phyloP scores from a whole-genome alignment of 31 red algal species.

The Porphyra umbilicalis region DNA sequence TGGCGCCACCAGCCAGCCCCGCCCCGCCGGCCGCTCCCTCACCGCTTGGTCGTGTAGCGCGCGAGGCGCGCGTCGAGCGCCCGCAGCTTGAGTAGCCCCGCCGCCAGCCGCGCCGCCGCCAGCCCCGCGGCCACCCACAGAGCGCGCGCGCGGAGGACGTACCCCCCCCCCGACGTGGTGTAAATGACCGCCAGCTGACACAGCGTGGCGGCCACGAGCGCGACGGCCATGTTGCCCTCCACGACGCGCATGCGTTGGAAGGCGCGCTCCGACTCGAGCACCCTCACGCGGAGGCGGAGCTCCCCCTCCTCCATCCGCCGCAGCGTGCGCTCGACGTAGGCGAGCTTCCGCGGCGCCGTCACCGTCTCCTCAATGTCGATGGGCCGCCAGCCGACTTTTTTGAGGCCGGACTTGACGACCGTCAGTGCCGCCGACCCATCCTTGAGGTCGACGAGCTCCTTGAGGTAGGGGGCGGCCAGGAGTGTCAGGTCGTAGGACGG shows the following conservation, averaged over 20 bases:
- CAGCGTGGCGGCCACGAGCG: slow-evolving; percentile 31
- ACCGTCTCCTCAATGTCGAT: slow-evolving; percentile 50
- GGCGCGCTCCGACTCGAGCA: slow-evolving; percentile 65
- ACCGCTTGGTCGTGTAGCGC: slow-evolving; percentile 14
- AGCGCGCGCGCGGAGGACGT: slow-evolving; percentile 39
- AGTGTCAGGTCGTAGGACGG: slow-evolving; percentile 73
- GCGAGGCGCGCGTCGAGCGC: slow-evolving; percentile 27
- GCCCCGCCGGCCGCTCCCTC: neutral
- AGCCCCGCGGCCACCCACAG: slow-evolving; percentile 45
- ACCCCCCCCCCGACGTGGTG: slow-evolving; percentile 31
- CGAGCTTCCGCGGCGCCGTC: slow-evolving; percentile 58
- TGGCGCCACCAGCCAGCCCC: too few species aligned
- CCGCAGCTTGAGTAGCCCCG: slow-evolving; percentile 40
- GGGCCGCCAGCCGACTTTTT: slow-evolving; percentile 50
- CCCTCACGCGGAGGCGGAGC: slow-evolving; percentile 59
- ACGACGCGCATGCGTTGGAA: slow-evolving; percentile 48
- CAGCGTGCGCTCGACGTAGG: slow-evolving; percentile 68
- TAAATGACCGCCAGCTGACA: slow-evolving; percentile 48
- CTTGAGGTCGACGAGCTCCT: slow-evolving; percentile 74
- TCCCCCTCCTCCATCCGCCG: slow-evolving; percentile 71
- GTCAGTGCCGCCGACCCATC: slow-evolving; percentile 65
- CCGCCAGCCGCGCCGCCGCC: slow-evolving; percentile 18
- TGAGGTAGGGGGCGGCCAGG: slow-evolving; percentile 70
- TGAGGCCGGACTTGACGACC: slow-evolving; percentile 38
- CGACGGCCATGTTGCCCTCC: slow-evolving; percentile 58